Evolutionary conservation across 306 rosid species (phyloP).

Genomic region (Geum urbanum): DNA sequence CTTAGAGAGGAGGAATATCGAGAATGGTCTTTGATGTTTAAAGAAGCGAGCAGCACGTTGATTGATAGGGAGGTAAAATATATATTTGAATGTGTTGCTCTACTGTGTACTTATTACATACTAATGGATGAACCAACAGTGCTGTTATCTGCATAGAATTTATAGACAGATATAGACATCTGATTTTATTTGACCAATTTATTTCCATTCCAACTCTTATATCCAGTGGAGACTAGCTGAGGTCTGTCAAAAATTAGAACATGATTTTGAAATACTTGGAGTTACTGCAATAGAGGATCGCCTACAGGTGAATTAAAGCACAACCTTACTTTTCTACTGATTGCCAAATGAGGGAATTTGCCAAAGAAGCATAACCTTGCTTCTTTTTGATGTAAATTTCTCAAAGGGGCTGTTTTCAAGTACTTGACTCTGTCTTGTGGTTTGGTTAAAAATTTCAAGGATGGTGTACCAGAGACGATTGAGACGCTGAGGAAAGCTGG

Average conservation of each 20-base stretch:
- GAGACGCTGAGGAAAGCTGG: constrained; percentile 92
- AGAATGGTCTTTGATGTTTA: constrained; percentile 89
- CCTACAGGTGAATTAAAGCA: constrained; percentile 64
- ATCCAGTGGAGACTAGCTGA: constrained; percentile 98
- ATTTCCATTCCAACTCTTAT: constrained; percentile 19
- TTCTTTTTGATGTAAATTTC: not conserved
- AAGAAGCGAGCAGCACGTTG: constrained; percentile 90
- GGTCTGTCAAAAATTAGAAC: constrained; percentile 88
- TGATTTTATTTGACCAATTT: not conserved
- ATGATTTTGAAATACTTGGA: constrained; percentile 84
- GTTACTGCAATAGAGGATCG: constrained; percentile 98
- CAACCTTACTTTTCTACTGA: constrained; percentile 13
- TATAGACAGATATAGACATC: not conserved
- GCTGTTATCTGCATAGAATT: not conserved
- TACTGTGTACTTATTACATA: not conserved
- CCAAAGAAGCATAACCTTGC: too few species aligned
- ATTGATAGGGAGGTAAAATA: constrained; percentile 90
- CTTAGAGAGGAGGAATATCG: constrained; percentile 71
- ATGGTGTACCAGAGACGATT: constrained; percentile 97
- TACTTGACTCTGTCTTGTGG: not conserved
- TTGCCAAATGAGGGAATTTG: not conserved
- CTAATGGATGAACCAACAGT: not conserved
- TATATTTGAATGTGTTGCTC: constrained; percentile 19
- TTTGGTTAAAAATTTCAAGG: constrained; percentile 41
- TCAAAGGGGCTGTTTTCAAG: constrained; percentile 7